A percentile compares a stretch with the other conserved stretches of the same genome.
phyloP scores from a whole-genome alignment of 2,329 filamentous ascomycete species.

The Trichoderma lentiforme region DNA sequence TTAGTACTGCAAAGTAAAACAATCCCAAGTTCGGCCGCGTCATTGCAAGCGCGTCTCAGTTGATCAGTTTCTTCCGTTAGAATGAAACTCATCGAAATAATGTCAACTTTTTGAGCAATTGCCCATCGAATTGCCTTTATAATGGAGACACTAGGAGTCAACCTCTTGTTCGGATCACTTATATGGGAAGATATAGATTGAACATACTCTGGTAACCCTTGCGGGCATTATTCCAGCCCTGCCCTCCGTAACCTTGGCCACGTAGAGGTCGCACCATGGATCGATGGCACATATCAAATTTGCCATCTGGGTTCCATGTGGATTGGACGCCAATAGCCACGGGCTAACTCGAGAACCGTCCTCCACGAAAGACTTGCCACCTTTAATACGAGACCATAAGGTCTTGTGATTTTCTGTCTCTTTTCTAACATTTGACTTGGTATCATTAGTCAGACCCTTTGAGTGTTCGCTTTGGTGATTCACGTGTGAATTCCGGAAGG shows the following conservation, averaged over 20 bases:
- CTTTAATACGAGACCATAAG: neutral
- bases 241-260: neutral
- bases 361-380: neutral
- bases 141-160: no score
- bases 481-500: neutral
- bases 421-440: neutral
- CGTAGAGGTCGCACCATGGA: neutral
- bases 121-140: neutral
- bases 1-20: neutral
- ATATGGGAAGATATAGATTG: neutral
- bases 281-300: neutral
- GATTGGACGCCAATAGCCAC: neutral
- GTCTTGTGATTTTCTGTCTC: neutral
- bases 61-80: no score
- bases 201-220: neutral
- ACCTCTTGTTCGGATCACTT: no score
- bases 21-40: neutral
- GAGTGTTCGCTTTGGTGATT: neutral
- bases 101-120: neutral
- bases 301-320: neutral
- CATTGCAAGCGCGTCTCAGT: no score
- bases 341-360: neutral
- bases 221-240: neutral
- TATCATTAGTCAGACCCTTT: neutral
- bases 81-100: conserved; percentile 2